Conservation (phyloP, 1,284 basidiomycete genomes). For the Cryptococcus neoformans region DNA sequence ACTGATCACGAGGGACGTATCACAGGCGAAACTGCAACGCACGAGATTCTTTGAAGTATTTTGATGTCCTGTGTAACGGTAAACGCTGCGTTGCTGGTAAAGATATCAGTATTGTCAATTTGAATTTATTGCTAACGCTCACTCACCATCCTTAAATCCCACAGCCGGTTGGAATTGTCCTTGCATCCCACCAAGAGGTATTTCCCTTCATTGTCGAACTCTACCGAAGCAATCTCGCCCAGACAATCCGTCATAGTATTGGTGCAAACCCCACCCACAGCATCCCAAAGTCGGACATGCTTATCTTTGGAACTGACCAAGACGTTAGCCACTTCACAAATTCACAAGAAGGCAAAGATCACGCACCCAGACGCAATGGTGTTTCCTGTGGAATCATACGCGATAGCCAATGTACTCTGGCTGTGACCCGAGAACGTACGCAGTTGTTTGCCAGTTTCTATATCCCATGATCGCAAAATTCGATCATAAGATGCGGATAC, state of each 20-base stretch:
- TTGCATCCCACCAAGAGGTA: slow-evolving; percentile 52
- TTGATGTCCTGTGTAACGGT: slow-evolving; percentile 53
- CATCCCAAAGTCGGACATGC: slow-evolving; percentile 53
- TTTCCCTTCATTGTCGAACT: slow-evolving; percentile 50
- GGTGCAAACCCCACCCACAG: slow-evolving; percentile 51
- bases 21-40: slow-evolving; percentile 49
- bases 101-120: not conserved
- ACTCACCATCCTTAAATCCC: slow-evolving; percentile 48
- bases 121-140: not conserved
- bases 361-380: slow-evolving; percentile 49
- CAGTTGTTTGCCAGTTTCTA: slow-evolving; percentile 48
- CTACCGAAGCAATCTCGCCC: slow-evolving; percentile 53
- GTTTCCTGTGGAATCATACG: slow-evolving; percentile 51
- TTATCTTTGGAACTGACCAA: slow-evolving; percentile 46
- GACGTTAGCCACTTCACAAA: too few relatives aligned
- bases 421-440: slow-evolving; percentile 54
- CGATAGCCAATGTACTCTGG: slow-evolving; percentile 49
- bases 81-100: slow-evolving; percentile 45
- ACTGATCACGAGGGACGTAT: slow-evolving; percentile 46
- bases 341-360: too few relatives aligned
- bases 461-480: slow-evolving; percentile 52
- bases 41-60: slow-evolving; percentile 55
- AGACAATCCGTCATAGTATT: slow-evolving; percentile 51
- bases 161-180: slow-evolving; percentile 52
- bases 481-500: slow-evolving; percentile 53